phyloP scores from a whole-genome alignment of 495 filamentous ascomycete genomes.

The Neurospora africana region DNA sequence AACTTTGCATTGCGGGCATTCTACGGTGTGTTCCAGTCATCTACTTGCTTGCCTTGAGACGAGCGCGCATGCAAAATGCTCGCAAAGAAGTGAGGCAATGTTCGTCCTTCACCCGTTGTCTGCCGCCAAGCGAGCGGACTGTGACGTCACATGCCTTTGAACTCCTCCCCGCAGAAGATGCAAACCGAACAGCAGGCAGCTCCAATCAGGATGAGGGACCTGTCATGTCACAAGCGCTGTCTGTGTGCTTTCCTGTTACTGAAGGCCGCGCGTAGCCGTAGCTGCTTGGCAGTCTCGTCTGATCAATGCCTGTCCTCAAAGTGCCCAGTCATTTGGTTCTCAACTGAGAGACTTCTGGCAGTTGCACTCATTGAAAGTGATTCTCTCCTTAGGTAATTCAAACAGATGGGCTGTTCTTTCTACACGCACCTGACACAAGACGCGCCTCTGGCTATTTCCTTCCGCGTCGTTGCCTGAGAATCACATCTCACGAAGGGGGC shows the following conservation, averaged over 20 bases:
- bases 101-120: neutral
- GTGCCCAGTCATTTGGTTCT: neutral
- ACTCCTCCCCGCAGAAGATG: neutral
- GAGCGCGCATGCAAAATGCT: neutral
- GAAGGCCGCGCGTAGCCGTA: neutral
- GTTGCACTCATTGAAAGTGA: neutral
- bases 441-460: neutral
- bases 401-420: neutral
- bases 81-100: neutral
- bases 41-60: neutral
- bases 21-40: neutral
- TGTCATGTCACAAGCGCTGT: neutral
- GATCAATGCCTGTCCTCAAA: neutral
- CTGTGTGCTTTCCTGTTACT: neutral
- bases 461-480: neutral
- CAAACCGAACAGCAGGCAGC: neutral
- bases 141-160: neutral
- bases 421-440: neutral
- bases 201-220: neutral
- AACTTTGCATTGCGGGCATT: neutral
- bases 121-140: neutral
- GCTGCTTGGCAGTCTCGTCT: neutral
- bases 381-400: neutral
- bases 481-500: neutral
- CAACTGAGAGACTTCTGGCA: neutral